Conservation (phyloP, 139 green algal species). For the Asterochloris sp. region DNA sequence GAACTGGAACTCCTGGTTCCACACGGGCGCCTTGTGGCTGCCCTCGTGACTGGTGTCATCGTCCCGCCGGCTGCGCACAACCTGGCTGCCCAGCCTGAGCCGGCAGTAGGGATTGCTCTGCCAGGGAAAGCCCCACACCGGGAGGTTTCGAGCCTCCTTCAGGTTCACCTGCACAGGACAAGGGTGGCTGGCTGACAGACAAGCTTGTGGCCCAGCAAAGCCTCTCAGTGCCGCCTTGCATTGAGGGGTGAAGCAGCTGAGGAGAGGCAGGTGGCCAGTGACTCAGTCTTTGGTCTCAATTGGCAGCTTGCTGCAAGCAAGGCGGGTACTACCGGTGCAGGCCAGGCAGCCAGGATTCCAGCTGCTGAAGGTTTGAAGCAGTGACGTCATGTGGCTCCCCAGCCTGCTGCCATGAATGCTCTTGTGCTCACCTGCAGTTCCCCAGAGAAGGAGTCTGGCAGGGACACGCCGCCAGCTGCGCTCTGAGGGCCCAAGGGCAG, state of each 20-base stretch:
- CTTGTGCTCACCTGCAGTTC: constrained; percentile 41
- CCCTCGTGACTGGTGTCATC: constrained; percentile 71
- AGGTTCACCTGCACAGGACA: constrained; percentile 70
- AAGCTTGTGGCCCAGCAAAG: not conserved
- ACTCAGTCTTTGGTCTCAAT: too few species aligned
- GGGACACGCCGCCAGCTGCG: constrained; percentile 72
- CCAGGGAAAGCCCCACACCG: constrained; percentile 87
- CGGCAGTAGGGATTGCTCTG: constrained; percentile 90
- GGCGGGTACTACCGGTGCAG: too few species aligned
- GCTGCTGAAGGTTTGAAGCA: not conserved
- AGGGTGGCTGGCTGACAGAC: not conserved
- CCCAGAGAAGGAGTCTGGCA: constrained; percentile 79
- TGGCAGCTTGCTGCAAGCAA: too few species aligned
- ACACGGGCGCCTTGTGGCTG: constrained; percentile 73
- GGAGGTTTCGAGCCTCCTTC: constrained; percentile 72
- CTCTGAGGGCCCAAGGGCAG: constrained; percentile 82
- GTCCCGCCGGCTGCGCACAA: constrained; percentile 55
- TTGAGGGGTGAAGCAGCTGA: too few species aligned
- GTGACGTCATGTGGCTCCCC: too few species aligned
- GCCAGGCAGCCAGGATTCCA: not conserved
- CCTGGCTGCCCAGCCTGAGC: constrained; percentile 80
- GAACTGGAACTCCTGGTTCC: constrained; percentile 95
- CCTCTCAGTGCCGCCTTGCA: too few species aligned
- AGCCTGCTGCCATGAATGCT: too few species aligned
- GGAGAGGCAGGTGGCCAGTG: too few species aligned